Evolutionary conservation across 2,329 filamentous ascomycete genomes (phyloP), one percentile per base, ranked within the genome.

Genomic region (Exophiala alcalophila): DNA sequence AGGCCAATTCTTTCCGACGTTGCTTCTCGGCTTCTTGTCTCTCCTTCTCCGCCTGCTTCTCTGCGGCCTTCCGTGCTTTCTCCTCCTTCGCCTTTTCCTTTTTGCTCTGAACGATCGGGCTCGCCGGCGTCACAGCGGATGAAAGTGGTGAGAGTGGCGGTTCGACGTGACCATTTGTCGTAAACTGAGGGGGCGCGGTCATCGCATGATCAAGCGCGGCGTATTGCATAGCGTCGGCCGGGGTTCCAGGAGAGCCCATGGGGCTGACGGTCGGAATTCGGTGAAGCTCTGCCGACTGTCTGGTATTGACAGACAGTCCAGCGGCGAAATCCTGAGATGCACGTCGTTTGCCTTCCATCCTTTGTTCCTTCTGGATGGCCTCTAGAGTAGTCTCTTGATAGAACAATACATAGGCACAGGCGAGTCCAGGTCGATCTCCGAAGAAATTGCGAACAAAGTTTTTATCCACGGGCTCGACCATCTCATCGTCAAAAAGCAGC

Each of bases 391-490:
- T 97, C 65, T 98, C 91, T 63, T 96, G 92, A 66, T 98, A 98
- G 65, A 98, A 98, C 7, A 98, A 72, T 11, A 98, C 90, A 59
- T 98, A 98, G 20, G 92, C 92, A 57, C 90, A 96, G 7, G 92
- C 92, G 64, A 94, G 80, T 3, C 88, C 89, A 0, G 84, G 83
- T 59, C 86, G 88, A 61, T 96, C 92, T 11, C 92, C 92, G 58
- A 98, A 98, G 67, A 98, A 98, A 63, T 95, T 96, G 53, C 84
- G 80, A 25, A 98, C 92, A 60, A 94, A 98, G 61, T 86, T 83
- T 65, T 96, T 96, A 64, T 96, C 89, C 4, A 98, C 92, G 0
- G 92, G 92, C 63, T 98, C 92, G 4, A 98, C 92, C 80, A 97
- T 89, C 67, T 98, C 92, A 59, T 98, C 92, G 57, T 98, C 92